Percentiles rank a stretch among this genome's conserved stretches.
These are phyloP conservation scores for Xylaria arbuscula DNA, from an alignment of 2,329 filamentous ascomycete species.

Conservation along the genomic window DNA sequence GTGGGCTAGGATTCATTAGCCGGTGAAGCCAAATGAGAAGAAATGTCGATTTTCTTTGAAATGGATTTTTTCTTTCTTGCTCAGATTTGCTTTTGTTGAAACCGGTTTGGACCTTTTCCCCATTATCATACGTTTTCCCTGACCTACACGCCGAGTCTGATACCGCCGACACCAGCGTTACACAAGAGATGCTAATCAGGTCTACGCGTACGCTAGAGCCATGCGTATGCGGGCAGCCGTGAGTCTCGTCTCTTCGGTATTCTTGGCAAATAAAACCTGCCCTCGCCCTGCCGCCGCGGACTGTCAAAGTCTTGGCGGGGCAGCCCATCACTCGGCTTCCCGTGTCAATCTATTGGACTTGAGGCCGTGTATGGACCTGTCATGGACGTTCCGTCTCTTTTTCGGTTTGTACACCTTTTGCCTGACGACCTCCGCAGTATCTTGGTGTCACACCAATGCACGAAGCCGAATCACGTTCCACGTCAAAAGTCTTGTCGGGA, in stretches of 20 bases:
- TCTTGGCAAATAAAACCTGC: conserved; percentile 24
- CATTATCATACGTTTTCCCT: conserved; percentile 11
- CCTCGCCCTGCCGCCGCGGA: conserved; percentile 1
- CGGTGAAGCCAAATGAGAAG: conserved; percentile 26
- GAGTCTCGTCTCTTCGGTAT: conserved; percentile 9
- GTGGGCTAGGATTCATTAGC: conserved; percentile 16
- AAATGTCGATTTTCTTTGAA: background rate
- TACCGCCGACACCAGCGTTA: conserved; percentile 13
- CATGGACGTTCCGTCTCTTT: background rate
- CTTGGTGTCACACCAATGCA: conserved; percentile 29
- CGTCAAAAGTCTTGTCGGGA: conserved; percentile 2
- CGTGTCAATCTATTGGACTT: conserved; percentile 22
- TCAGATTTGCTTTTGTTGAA: conserved; percentile 18
- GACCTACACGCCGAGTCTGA: background rate
- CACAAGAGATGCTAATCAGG: conserved; percentile 11
- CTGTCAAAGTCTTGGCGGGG: background rate
- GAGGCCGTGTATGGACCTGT: background rate
- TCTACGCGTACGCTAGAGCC: conserved; percentile 21
- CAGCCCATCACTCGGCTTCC: conserved; percentile 15
- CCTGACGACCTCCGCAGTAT: conserved; percentile 10
- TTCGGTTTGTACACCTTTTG: background rate
- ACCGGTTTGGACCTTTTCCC: conserved; percentile 10
- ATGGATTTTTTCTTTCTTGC: conserved; percentile 10
- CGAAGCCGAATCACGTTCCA: conserved; percentile 25
- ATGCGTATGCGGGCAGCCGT: conserved; percentile 29